A percentile compares a stretch with the other conserved stretches of the same genome.
Conservation (phyloP, 345 rosid species). For the Bruguiera gymnorhiza region DNA sequence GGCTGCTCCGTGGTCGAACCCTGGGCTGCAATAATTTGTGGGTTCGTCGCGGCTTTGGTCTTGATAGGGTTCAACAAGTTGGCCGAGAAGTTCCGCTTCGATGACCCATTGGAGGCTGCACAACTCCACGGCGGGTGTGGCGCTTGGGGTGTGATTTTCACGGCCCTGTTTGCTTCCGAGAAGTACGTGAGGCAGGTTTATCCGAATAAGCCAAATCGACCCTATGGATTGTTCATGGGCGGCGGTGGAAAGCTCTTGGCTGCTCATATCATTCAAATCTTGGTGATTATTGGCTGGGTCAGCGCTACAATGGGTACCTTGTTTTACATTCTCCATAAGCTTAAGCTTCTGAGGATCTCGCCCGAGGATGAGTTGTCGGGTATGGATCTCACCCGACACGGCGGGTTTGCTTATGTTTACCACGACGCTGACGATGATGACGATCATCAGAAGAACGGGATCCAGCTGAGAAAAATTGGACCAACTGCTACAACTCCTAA, state of each 20-base stretch:
- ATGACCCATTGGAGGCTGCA: conserved; percentile 81
- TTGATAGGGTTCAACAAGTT: conserved; percentile 70
- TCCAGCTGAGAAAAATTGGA: conserved; percentile 37
- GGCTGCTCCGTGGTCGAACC: conserved; percentile 92
- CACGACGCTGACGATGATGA: conserved; percentile 44
- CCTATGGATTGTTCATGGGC: conserved; percentile 77
- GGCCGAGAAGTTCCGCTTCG: conserved; percentile 53
- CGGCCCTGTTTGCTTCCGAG: conserved; percentile 65
- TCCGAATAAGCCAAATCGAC: conserved; percentile 29
- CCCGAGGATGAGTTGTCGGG: conserved; percentile 73
- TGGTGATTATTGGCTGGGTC: conserved; percentile 76
- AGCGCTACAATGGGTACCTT: conserved; percentile 81
- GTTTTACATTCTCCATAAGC: conserved; percentile 51
- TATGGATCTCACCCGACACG: conserved; percentile 83
- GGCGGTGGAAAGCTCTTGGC: conserved; percentile 80
- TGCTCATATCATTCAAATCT: conserved; percentile 69
- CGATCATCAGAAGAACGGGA: conserved; percentile 33
- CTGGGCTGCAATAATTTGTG: conserved; percentile 87
- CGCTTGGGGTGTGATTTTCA: conserved; percentile 80
- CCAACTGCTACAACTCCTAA: conserved; percentile 32
- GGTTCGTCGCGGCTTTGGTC: conserved; percentile 71
- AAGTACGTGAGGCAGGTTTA: conserved; percentile 57
- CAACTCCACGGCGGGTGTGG: conserved; percentile 96
- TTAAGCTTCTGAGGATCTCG: conserved; percentile 68
- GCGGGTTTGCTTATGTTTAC: conserved; percentile 82